Evolutionary conservation across 2,329 filamentous ascomycete species (phyloP).

Genomic region (Pseudomassariella vexata): DNA sequence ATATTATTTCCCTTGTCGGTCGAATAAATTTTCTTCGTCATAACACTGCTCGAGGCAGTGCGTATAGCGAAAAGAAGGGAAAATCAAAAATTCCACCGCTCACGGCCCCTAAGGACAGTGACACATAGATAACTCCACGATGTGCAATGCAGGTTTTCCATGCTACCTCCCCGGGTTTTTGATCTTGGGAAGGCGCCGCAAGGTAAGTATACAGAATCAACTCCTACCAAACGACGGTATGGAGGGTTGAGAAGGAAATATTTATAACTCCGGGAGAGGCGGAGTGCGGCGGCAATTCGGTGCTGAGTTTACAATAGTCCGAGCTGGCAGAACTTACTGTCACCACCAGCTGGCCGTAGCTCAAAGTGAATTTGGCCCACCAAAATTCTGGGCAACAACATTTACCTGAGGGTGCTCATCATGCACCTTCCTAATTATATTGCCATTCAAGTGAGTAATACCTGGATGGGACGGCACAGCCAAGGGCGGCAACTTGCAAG

Average conservation of each 20-base stretch:
- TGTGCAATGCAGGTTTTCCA: conserved; percentile 1
- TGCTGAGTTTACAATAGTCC: neutral
- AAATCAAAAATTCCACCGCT: conserved; percentile 4
- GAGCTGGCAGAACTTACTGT: neutral
- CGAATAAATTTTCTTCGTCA: conserved; percentile 1
- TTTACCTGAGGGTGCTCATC: no score
- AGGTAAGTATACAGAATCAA: conserved; percentile 4
- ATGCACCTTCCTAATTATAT: no score
- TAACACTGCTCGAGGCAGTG: conserved; percentile 2
- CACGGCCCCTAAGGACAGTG: conserved; percentile 1
- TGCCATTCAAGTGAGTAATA: no score
- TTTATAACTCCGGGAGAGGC: neutral
- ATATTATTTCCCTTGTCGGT: no score
- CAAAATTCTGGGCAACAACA: no score
- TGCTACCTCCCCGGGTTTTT: neutral
- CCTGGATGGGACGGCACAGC: no score
- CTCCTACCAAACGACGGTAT: no score
- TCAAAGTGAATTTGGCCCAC: no score
- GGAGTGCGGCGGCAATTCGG: neutral
- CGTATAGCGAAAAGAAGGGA: conserved; percentile 2
- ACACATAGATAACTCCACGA: neutral
- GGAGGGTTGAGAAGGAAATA: neutral
- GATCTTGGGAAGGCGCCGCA: neutral
- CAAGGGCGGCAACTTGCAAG: no score
- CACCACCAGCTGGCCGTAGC: no score